phyloP scores from a whole-genome alignment of 352 stramenopile genomes.

The Pythium scleroteichum region DNA sequence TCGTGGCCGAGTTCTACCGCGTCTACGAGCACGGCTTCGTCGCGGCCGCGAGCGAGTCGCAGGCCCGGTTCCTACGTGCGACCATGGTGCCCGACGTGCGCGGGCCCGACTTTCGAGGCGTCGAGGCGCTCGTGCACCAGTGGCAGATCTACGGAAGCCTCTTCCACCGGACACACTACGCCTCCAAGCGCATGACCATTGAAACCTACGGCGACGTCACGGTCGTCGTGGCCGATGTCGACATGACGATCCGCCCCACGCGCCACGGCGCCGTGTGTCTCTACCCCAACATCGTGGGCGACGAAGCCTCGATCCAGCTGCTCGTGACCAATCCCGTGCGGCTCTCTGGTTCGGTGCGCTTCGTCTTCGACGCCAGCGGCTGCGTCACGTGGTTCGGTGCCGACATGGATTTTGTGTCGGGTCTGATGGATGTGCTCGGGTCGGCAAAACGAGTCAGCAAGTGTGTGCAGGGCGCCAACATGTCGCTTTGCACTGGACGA shows the following conservation, averaged over 20 bases:
- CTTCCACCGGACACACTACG: slow-evolving; percentile 37
- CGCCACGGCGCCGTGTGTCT: slow-evolving; percentile 41
- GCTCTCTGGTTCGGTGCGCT: slow-evolving; percentile 44
- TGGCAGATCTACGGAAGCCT: slow-evolving; percentile 45
- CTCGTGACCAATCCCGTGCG: slow-evolving; percentile 39
- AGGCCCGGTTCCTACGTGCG: slow-evolving; percentile 44
- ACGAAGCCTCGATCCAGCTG: slow-evolving; percentile 44
- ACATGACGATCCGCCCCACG: slow-evolving; percentile 35
- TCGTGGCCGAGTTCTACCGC: slow-evolving; percentile 48
- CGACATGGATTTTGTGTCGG: slow-evolving; percentile 56
- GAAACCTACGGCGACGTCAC: slow-evolving; percentile 38
- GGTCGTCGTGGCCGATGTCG: slow-evolving; percentile 39
- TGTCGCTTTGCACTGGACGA: slow-evolving; percentile 12
- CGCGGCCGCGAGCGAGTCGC: slow-evolving; percentile 15
- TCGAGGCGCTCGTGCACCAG: slow-evolving; percentile 48
- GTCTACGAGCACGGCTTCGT: slow-evolving; percentile 40
- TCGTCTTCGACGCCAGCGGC: slow-evolving; percentile 43
- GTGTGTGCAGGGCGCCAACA: neutral
- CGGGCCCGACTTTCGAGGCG: slow-evolving; percentile 46
- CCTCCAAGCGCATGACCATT: slow-evolving; percentile 32
- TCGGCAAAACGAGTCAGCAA: slow-evolving; percentile 33
- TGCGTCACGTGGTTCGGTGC: slow-evolving; percentile 54
- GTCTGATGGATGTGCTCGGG: slow-evolving; percentile 29
- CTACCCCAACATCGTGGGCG: slow-evolving; percentile 35
- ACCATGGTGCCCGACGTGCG: slow-evolving; percentile 48